Conservation (phyloP, 306 rosid species). For the Biancaea sappan region DNA sequence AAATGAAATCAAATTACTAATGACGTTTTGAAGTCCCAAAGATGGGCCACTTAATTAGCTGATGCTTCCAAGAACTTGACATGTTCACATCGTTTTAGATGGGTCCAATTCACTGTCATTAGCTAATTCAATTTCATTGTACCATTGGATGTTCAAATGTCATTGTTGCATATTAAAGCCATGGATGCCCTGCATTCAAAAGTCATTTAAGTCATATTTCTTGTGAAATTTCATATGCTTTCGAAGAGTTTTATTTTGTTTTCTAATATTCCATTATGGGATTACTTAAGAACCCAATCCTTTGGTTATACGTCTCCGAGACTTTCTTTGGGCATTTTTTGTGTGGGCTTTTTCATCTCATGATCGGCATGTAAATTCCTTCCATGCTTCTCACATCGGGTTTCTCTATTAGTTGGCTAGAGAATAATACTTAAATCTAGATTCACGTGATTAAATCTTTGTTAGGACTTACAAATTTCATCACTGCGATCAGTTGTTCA, state of each 20-base stretch:
- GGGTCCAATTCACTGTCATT: constrained; percentile 15
- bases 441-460: background rate
- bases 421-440: background rate
- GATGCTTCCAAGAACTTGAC: background rate
- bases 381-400: too few species aligned
- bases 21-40: background rate
- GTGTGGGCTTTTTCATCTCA: background rate
- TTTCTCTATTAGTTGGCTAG: too few species aligned
- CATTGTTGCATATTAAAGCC: background rate
- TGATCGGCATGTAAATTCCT: background rate
- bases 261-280: too few species aligned
- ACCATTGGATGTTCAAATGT: constrained; percentile 25
- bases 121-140: constrained; percentile 5
- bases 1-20: too few species aligned
- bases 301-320: too few species aligned
- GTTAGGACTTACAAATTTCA: background rate
- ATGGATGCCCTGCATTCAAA: too few species aligned
- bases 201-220: too few species aligned
- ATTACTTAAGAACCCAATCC: too few species aligned
- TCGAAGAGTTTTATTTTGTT: too few species aligned
- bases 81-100: background rate
- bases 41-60: constrained; percentile 14
- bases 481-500: background rate
- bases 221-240: too few species aligned
- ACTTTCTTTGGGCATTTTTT: too few species aligned